Evolutionary conservation across 805 yeast genomes (phyloP), one percentile per base, ranked within the genome.

Genomic region (Starmerella potacharoeniae): DNA sequence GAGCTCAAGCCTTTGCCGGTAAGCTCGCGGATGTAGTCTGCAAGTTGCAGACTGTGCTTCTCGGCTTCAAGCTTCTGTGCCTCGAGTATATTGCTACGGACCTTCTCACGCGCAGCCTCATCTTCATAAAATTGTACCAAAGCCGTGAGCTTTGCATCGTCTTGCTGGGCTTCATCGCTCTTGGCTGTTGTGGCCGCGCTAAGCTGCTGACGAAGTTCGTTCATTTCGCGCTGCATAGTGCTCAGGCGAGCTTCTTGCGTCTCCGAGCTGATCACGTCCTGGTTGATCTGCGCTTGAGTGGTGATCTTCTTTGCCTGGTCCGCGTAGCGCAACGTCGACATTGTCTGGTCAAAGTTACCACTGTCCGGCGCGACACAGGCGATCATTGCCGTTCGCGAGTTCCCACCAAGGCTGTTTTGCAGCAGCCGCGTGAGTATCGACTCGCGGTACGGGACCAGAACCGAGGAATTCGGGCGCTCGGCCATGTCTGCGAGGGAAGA

Each of bases 331-430:
- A 86, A 69, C 0, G 95, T 86, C 42, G 86, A 83, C 61, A 81
- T 66, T 0, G 88, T 81, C 63, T 86, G 95, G 22, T 85, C 90
- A 66, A 79, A 83, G 62, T 84, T 91, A 16, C 80, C 74, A 0
- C 95, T 95, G 31, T 43, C 52, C 4, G 62, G 60, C 0, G 95
- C 81, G 0, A 88, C 74, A 66, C 95, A 87, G 22, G 93, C 93
- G n/a, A 88, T 77, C 84, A 88, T 80, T 1, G 83, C 83, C 0
- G 95, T 89, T 64, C 84, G 85, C n/a, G 93, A 83, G 64, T 85
- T 84, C 1, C 96, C 96, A 1, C 93, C 88, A 39, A 87, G 70
- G 56, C 80, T 81, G 60, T 85, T 91, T 63, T 82, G 82, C 58
- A 86, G 71, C 2, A 86, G 70, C 79, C 90, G 83, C 0, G 95